Base-by-base conservation (phyloP, 2,329 filamentous ascomycete species). In the Cladosporium sp. region DNA sequence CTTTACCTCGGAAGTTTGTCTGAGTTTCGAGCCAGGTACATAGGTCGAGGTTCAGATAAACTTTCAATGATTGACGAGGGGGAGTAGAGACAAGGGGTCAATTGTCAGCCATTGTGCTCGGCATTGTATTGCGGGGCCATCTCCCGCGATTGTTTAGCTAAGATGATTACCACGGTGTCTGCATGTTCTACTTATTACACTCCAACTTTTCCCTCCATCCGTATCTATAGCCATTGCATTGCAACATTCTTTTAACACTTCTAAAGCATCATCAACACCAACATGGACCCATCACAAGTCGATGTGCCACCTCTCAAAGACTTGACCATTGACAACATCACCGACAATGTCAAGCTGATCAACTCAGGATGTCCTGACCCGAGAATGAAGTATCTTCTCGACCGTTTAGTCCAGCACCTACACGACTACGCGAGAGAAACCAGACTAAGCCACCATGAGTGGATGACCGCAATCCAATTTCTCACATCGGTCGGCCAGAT, bases 371-470 rank as follows among this genome's bases (percentile, higher is more conserved):
- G 80, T 59, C 64, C 73, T 8, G 76, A 89, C 60, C 72, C 77
- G 18, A 78, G 88, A 16, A 71, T 88, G 54, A 84, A 80, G 55
- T 91, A 87, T 65, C 67, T 93, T 39, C 78, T 92, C 64, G 80
- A 86, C 59, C 77, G 85, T 15, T 76, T 91, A 12, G 85, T 91
- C 41, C 79, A 80, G 11, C 87, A 93, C 68, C 72, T 92, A 1
- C 88, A 93, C 68, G 86, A 91, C 70, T 92, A 90, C 64, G 85
- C 86, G 4, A 78, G 86, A 49, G 88, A 92, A 67, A 91, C 86
- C 1, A 75, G 86, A 25, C 75, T 92, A 29, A 86, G 82, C 64
- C 86, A 84, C 3, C 74, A 81, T 2, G 88, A 93, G 72, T 92
- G 87, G 88, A 86, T 86, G 82, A 72, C 78, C 0, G 85, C 81